Base-by-base conservation (phyloP, 2,329 filamentous ascomycete genomes). In the Arthrobotrys conoides region DNA sequence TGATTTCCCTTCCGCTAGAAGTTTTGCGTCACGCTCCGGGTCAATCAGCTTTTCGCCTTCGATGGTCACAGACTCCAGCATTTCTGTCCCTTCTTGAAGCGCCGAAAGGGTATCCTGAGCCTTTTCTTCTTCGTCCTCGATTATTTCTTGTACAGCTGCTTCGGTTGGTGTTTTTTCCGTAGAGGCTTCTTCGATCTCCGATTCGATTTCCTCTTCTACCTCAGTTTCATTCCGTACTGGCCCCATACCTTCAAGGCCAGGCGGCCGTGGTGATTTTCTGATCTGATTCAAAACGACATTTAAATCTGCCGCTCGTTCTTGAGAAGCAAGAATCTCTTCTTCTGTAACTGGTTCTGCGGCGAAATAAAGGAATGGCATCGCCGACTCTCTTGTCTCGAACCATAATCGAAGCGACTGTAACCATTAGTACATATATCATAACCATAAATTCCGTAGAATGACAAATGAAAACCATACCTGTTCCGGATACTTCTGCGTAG, bases 331-430 rank as follows among this genome's bases (percentile, higher is more conserved):
- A 80, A 96, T 93, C 67, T 93, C 87, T 4, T 90, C 88, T 4
- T 92, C 88, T 0, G 88, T 89, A 67, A 98, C 90, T 2, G 96
- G 94, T 84, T 97, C 92, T 14, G 91, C 94, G 83, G 97, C 97
- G 67, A 98, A 90, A 83, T 97, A 95, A 89, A 97, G 94, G 82
- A 91, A 90, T 0, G 91, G 88, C 6, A 87, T 87, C 0, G 86
- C 85, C 10, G 82, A 83, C 70, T 88, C 86, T 76, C 93, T 88
- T 0, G 94, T 92, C 83, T 97, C 94, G 75, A 97, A 91, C 83
- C 94, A 91, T 44, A 97, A 83, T 10, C 94, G 91, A 4, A 97
- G 85, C 0, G 93, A 93, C 84, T 88, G 81, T 67, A 44, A 53
- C 33, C 1, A 49, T 63, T 27, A 76, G 72, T 18, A 41, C 24